phyloP scores from a whole-genome alignment of 805 yeast species.

The Ascoidea rubescens region DNA sequence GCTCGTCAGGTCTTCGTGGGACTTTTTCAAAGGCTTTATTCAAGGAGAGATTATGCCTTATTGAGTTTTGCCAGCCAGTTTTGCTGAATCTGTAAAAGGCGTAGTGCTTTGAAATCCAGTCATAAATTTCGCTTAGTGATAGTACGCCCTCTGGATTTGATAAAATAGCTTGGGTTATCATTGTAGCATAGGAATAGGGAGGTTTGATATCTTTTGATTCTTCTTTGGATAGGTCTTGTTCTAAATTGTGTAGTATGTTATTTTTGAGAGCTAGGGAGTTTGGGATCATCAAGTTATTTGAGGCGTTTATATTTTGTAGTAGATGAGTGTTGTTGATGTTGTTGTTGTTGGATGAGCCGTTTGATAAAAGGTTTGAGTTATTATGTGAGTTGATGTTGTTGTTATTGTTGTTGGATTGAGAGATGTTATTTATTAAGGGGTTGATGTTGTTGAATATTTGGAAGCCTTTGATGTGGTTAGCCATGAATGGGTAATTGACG shows the following conservation, averaged over 20 bases:
- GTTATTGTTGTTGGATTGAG: not conserved
- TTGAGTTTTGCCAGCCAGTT: conserved; percentile 96
- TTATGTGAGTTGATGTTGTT: conserved; percentile 17
- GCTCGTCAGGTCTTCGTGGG: conserved; percentile 89
- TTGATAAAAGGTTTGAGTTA: conserved; percentile 8
- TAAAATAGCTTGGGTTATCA: conserved; percentile 94
- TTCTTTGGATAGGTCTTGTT: conserved; percentile 67
- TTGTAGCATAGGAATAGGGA: conserved; percentile 92
- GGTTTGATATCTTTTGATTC: conserved; percentile 92
- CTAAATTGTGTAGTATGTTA: conserved; percentile 3
- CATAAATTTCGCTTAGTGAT: conserved; percentile 83
- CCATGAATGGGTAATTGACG: conserved; percentile 1
- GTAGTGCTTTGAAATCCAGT: conserved; percentile 77
- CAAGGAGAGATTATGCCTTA: conserved; percentile 76
- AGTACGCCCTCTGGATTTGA: conserved; percentile 79
- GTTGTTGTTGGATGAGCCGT: conserved; percentile 3
- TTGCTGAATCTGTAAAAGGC: conserved; percentile 86
- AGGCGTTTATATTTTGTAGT: conserved; percentile 3
- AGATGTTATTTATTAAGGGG: conserved; percentile 6
- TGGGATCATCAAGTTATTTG: too few relatives aligned
- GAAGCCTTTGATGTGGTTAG: conserved; percentile 26
- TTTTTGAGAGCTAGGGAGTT: too few relatives aligned
- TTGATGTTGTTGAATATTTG: conserved; percentile 36
- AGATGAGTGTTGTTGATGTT: not conserved
- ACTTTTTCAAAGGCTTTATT: conserved; percentile 97